Percentiles rank a stretch among this genome's conserved stretches.
Conservation (phyloP, 257 asterid species). For the Solanum peruvianum region DNA sequence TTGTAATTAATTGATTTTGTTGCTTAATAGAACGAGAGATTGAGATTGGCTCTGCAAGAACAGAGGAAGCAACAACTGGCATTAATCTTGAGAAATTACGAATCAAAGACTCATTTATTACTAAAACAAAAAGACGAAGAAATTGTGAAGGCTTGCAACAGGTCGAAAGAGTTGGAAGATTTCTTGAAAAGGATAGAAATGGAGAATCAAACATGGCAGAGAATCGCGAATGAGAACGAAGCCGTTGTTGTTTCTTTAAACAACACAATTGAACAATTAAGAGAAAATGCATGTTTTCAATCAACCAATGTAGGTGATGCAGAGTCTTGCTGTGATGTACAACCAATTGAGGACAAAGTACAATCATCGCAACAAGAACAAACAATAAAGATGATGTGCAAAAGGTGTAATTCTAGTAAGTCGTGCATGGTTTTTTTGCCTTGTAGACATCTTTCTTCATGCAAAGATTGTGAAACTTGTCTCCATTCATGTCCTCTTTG, state of each 20-base stretch:
- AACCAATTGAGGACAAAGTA: not conserved
- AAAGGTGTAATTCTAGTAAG: conserved; percentile 32
- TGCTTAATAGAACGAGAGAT: conserved; percentile 44
- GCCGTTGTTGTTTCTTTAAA: conserved; percentile 32
- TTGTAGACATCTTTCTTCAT: conserved; percentile 71
- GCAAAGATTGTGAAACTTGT: conserved; percentile 47
- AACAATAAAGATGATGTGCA: conserved; percentile 30
- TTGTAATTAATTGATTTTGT: not conserved
- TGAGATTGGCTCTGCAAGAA: conserved; percentile 41
- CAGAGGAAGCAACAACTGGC: conserved; percentile 32
- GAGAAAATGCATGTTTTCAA: conserved; percentile 12
- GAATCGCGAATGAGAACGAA: conserved; percentile 43
- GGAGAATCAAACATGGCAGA: conserved; percentile 51
- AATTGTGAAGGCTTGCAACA: conserved; percentile 22
- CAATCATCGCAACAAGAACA: too few relatives aligned
- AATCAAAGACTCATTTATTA: conserved; percentile 27
- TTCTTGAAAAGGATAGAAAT: conserved; percentile 25
- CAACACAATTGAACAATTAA: conserved; percentile 41
- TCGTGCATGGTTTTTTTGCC: conserved; percentile 61
- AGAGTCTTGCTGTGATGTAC: conserved; percentile 37
- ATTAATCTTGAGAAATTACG: conserved; percentile 25
- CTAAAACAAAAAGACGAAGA: conserved; percentile 44
- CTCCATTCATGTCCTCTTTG: conserved; percentile 66
- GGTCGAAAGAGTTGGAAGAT: conserved; percentile 33
- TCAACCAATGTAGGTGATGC: conserved; percentile 39